phyloP scores from a whole-genome alignment of 1,284 basidiomycete genomes.

The Tylopilus sp. region DNA sequence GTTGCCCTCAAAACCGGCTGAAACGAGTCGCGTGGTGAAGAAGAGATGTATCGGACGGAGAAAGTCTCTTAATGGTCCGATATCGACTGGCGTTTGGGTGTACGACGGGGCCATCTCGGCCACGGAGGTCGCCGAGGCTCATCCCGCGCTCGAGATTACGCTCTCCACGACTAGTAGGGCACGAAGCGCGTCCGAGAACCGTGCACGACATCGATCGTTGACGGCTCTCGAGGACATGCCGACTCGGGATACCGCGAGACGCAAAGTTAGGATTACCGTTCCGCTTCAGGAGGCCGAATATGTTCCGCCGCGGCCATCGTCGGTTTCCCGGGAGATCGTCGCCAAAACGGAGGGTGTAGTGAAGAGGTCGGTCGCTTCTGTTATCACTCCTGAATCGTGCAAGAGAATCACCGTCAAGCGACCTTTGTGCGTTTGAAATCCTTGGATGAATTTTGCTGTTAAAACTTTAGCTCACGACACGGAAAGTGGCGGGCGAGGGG shows the following conservation, averaged over 20 bases:
- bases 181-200: neutral
- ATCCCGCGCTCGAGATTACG: slow-evolving; percentile 23
- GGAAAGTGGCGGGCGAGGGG: neutral
- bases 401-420: slow-evolving; percentile 18
- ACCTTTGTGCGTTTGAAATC: slow-evolving; percentile 14
- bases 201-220: slow-evolving; percentile 27
- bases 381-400: slow-evolving; percentile 3
- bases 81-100: slow-evolving; percentile 42
- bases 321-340: neutral
- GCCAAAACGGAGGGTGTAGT: neutral
- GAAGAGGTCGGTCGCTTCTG: slow-evolving; percentile 5
- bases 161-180: slow-evolving; percentile 9
- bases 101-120: slow-evolving; percentile 48
- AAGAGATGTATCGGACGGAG: slow-evolving; percentile 54
- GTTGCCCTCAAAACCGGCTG: slow-evolving; percentile 10
- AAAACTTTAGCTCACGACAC: neutral
- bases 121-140: slow-evolving; percentile 31
- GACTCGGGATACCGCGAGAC: slow-evolving; percentile 7
- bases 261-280: slow-evolving; percentile 19
- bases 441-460: neutral
- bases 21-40: slow-evolving; percentile 43
- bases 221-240: slow-evolving; percentile 16
- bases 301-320: neutral
- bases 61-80: slow-evolving; percentile 42
- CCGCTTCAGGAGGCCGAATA: slow-evolving; percentile 7